These are phyloP conservation scores for Salix brachista DNA, from an alignment of 345 rosid species.

Conservation along the genomic window DNA sequence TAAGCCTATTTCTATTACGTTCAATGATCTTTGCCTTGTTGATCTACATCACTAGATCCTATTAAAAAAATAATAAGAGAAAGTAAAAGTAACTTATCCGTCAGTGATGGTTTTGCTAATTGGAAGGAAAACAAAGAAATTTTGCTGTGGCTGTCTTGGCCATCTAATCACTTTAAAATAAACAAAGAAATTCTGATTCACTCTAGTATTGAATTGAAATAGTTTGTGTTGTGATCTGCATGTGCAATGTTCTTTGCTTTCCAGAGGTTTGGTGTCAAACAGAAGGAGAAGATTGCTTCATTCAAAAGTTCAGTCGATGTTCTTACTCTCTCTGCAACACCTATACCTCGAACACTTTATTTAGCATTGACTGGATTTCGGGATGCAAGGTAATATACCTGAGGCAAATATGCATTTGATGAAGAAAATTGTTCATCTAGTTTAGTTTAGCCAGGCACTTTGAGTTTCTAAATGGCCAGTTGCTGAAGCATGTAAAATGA, in stretches of 20 bases:
- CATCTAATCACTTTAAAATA: neutral
- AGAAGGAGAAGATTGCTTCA: constrained; percentile 94
- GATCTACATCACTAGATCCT: neutral
- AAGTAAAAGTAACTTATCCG: neutral
- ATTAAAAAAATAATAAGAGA: neutral
- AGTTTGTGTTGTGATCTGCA: constrained; percentile 3
- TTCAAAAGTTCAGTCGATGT: constrained; percentile 93
- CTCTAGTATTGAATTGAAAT: neutral
- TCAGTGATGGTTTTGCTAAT: neutral
- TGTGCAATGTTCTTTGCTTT: constrained; percentile 24
- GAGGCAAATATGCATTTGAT: neutral
- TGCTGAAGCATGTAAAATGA: neutral
- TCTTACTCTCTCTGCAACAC: constrained; percentile 93
- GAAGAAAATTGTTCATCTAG: neutral
- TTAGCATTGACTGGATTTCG: constrained; percentile 95
- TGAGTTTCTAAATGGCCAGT: neutral
- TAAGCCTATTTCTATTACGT: constrained; percentile 9
- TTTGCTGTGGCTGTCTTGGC: neutral
- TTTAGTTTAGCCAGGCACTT: constrained; percentile 5
- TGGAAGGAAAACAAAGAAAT: neutral
- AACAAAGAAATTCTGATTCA: neutral
- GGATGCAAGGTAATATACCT: constrained; percentile 77
- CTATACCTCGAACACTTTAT: constrained; percentile 94
- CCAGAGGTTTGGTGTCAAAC: constrained; percentile 97
- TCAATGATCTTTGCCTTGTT: constrained; percentile 4